Base-by-base conservation (phyloP, 176 grass and related monocot genomes). In the Bothriochloa decipiens region DNA sequence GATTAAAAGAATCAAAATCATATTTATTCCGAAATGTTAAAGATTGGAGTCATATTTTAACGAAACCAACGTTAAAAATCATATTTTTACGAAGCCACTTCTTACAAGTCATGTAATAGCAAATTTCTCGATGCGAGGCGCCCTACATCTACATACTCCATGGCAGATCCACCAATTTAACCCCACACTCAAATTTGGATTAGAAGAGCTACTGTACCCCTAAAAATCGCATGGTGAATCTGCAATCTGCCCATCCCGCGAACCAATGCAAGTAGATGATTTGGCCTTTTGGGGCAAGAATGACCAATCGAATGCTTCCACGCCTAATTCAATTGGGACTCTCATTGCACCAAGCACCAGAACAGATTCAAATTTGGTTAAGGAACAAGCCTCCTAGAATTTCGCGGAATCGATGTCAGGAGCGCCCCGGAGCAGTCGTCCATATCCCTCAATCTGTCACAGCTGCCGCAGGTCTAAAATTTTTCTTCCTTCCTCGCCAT, bases 141-240 rank as follows among this genome's bases (percentile, higher is more conserved):
- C 17, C 6, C 18, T 22, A 55, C 17, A 18, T 52, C 46, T 52
- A 18, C 15, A 52, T 52, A 4, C 10, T 18, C 49, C 20, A 9
- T n/a, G 15, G 53, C 53, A 58, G 53, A 58, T 58, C 53, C 53
- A 58, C 20, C 20, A 8, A 4, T n/a, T 18, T 53, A 53, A 52
- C 16, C 47, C 15, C 47, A 52, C 50, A 8, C 7, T 55, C n/a
- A 23, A 74, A 63, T 63, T 74, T 62, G 69, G 4, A 33, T 2
- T 10, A 16, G 18, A 64, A 72, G n/a, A 62, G 11, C 37, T 60
- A 10, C 2, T 41, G 33, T 23, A 18, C 61, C 61, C 61, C 61
- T 83, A 83, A n/a, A 36, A 67, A 64, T 64, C 16, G 65, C 16
- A 35, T 35, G 65, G 16, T 32, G 64, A 66, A 18, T 52, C 49